Base-by-base conservation (phyloP, 352 stramenopile genomes). In the Lagenidium sp. region DNA sequence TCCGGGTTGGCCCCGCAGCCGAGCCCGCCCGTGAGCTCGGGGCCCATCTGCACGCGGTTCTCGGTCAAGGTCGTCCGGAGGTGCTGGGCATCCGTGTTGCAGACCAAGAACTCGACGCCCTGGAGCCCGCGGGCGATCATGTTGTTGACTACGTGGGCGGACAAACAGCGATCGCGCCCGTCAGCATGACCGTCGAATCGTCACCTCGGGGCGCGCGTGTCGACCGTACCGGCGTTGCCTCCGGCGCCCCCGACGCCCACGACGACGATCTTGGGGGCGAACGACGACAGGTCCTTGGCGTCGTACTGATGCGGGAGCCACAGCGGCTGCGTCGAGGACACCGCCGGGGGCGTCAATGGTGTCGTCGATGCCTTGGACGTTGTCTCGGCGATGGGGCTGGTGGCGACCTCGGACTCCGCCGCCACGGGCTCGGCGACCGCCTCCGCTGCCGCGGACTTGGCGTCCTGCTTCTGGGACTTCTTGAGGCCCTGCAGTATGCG, bases 1-100 rank as follows among this genome's bases (percentile, higher is more conserved):
- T 93, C 77, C 19, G 80, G 80, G 31, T 93, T 93, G 24, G 80
- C 80, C 4, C 80, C 80, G 55, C 77, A 90, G 11, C 80, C 80
- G 4, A 93, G 57, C 10, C 80, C 80, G 35, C 82, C 70, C 32
- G 85, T 96, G 46, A 95, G 57, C 22, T 93, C 79, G 12, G 85
- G 82, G 3, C 75, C 77, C 80, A 93, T 93, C 53, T 95, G 85
- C 50, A 96, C 64, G 37, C 85, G 79, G 54, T 96, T 96, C 44
- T 95, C 83, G 20, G 85, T 95, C 28, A 95, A 55, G 12, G 81
- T 94, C 41, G 82, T 95, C 46, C 82, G 82, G 44, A 96, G 56
- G 40, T 96, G 85, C 70, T 96, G 85, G 28, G 85, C 81, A 39
- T 96, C 85, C 31, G 85, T 96, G 63, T 96, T 96, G 68, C 85